Percentiles rank a stretch among this genome's conserved stretches.
Conservation (phyloP, 768 basidiomycete genomes). For the Mycena haematopus region DNA sequence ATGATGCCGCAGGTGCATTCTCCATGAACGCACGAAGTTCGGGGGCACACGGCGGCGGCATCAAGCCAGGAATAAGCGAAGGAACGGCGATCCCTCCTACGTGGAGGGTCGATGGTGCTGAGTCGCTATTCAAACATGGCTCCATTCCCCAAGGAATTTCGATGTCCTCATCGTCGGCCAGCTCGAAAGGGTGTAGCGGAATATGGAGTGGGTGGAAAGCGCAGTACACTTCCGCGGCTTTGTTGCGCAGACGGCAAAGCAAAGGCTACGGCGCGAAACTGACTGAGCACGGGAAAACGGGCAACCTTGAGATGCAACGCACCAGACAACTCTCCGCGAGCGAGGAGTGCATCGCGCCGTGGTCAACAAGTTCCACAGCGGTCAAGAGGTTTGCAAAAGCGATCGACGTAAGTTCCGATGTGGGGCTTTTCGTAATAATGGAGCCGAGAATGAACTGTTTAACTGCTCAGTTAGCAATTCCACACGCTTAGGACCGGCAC, state of each 20-base stretch:
- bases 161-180: too few relatives aligned
- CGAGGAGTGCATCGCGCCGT: slow-evolving; percentile 36
- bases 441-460: slow-evolving; percentile 46
- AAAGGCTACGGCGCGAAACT: too few relatives aligned
- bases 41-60: neutral
- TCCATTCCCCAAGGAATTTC: too few relatives aligned
- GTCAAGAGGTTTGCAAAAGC: slow-evolving; percentile 49
- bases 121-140: too few relatives aligned
- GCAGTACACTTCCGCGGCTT: neutral
- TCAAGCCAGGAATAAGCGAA: neutral
- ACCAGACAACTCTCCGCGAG: slow-evolving; percentile 16
- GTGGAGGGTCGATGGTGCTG: too few relatives aligned
- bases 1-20: too few relatives aligned
- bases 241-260: neutral
- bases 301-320: neutral
- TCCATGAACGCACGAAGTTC: neutral
- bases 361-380: slow-evolving; percentile 49
- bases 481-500: too few relatives aligned
- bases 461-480: neutral
- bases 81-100: neutral
- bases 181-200: too few relatives aligned
- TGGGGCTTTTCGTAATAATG: slow-evolving; percentile 46
- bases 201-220: neutral
- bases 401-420: slow-evolving; percentile 48
- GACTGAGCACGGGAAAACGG: too few relatives aligned